Conservation (phyloP, 495 filamentous ascomycete genomes). For the Penicillium waksmanii region DNA sequence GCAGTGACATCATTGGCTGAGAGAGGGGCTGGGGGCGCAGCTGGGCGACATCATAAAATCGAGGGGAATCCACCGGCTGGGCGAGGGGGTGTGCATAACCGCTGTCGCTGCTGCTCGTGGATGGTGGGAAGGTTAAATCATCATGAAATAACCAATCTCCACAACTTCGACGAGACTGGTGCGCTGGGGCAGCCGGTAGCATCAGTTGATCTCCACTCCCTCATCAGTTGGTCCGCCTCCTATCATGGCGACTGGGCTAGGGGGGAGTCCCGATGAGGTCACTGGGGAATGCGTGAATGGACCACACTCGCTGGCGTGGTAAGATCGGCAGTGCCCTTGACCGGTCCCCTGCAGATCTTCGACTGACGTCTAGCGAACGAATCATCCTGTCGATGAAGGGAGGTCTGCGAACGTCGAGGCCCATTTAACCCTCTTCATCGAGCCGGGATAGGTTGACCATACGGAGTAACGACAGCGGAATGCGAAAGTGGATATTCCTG, state of each 20-base stretch:
- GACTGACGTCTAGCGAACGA: constrained; percentile 27
- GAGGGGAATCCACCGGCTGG: constrained; percentile 10
- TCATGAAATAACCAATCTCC: constrained; percentile 33
- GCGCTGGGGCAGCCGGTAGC: constrained; percentile 9
- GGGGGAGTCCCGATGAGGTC: constrained; percentile 37
- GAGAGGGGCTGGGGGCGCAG: constrained; percentile 8
- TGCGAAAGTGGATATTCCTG: constrained; percentile 14
- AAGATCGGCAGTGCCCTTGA: constrained; percentile 25
- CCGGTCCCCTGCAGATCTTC: constrained; percentile 33
- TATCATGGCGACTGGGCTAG: constrained; percentile 16
- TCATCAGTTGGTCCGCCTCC: constrained; percentile 24
- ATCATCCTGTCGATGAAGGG: constrained; percentile 16
- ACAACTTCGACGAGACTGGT: constrained; percentile 29
- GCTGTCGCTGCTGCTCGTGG: neutral
- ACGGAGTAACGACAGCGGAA: constrained; percentile 14
- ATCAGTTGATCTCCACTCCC: constrained; percentile 27
- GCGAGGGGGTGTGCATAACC: neutral
- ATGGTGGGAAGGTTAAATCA: constrained; percentile 15
- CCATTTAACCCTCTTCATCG: constrained; percentile 3
- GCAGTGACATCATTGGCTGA: constrained; percentile 37
- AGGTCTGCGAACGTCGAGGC: constrained; percentile 17
- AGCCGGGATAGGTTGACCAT: constrained; percentile 8
- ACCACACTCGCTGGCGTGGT: constrained; percentile 13
- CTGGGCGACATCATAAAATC: constrained; percentile 28
- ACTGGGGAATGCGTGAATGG: constrained; percentile 33